Evolutionary conservation across 371 early-diverging fungal genomes (phyloP).

Genomic region (Actinomucor elegans): DNA sequence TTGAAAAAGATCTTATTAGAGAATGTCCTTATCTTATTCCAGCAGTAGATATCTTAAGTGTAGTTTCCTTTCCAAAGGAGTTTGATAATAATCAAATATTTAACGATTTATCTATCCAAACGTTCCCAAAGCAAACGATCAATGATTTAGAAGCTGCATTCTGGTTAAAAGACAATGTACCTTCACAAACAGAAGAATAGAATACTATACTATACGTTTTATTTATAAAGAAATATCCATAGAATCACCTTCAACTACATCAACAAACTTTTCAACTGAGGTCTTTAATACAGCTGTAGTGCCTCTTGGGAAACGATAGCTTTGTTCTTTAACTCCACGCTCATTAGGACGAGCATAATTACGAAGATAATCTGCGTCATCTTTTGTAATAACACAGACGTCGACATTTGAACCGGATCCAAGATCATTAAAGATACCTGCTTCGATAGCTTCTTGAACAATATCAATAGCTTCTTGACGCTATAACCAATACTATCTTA

Average conservation of each 20-base stretch:
- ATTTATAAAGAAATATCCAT: constrained; percentile 51
- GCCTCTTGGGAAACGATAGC: constrained; percentile 62
- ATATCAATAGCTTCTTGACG: constrained; percentile 93
- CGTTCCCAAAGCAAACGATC: constrained; percentile 23
- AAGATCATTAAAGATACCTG: constrained; percentile 99
- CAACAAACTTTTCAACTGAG: constrained; percentile 38
- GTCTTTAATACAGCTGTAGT: constrained; percentile 52
- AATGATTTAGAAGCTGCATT: constrained; percentile 2
- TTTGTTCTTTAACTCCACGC: constrained; percentile 82
- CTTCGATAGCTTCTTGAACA: constrained; percentile 94
- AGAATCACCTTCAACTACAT: constrained; percentile 47
- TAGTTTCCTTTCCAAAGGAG: constrained; percentile 44
- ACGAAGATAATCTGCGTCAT: constrained; percentile 79
- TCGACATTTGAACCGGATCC: constrained; percentile 99
- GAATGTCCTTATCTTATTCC: constrained; percentile 60
- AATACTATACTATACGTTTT: background rate
- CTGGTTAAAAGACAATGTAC: constrained; percentile 4
- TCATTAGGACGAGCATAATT: constrained; percentile 90
- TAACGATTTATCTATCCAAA: constrained; percentile 52
- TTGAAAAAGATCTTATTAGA: constrained; percentile 44
- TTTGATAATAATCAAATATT: constrained; percentile 62
- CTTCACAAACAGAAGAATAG: background rate
- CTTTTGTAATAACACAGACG: constrained; percentile 88
- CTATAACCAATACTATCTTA: too few species aligned
- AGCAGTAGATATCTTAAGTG: constrained; percentile 41